Base-by-base conservation (phyloP, 768 basidiomycete species). In the Tylopilus sp. region DNA sequence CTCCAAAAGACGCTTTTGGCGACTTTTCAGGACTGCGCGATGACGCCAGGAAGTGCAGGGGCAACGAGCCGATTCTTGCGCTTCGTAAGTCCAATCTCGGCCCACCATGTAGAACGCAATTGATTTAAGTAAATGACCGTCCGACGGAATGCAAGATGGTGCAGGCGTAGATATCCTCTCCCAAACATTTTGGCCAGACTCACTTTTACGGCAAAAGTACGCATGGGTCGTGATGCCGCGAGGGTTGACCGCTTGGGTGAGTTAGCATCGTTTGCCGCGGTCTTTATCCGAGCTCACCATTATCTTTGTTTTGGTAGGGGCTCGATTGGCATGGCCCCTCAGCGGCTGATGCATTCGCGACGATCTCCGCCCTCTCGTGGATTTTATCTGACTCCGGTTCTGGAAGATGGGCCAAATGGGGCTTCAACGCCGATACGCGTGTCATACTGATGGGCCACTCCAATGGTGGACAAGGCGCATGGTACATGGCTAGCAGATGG, bases 241-340 rank as follows among this genome's bases (percentile, higher is more conserved):
- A n/a, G 93, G 94, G 0, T 75, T 85, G 47, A 93, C 88, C 2
- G 79, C 86, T 25, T 96, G 93, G 93, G 89, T 86, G 64, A 44
- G n/a, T 16, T 5, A 28, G 21, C 25, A 21, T 36, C 19, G n/a
- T n/a, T 25, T n/a, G 17, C 28, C 14, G 22, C 6, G 31, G 38
- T 31, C 31, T 24, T 42, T 19, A 21, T 29, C 5, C 42, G 13
- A 37, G 19, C 19, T 47, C 33, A 49, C 34, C 13, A 1, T 25
- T 16, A 14, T 29, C 12, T 31, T 21, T 28, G 28, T n/a, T 29
- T 54, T 10, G 12, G 1, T 37, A 91, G 89, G 93, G 93, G 1
- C 76, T 94, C 40, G 94, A 97, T 67, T 96, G 93, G 93, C 94
- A 92, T 61, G 94, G 92, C 0, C 84, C 85, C 5, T 92, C 89